phyloP scores from a whole-genome alignment of 1,284 basidiomycete species.

The Ganoderma leucocontextum region DNA sequence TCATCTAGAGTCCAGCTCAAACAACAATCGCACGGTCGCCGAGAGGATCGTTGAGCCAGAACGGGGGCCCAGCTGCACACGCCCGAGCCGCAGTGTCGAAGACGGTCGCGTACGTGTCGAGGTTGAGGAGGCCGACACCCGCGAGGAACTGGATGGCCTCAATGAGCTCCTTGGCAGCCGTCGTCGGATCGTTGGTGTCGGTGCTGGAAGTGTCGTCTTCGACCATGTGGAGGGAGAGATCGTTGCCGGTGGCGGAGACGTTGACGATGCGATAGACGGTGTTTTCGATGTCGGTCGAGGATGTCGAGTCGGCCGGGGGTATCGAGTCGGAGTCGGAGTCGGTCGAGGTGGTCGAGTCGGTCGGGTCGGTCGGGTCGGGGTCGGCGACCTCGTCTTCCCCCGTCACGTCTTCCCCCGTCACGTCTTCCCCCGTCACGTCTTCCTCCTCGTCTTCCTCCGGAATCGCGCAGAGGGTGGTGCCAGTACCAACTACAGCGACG shows the following conservation, averaged over 20 bases:
- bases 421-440: background rate
- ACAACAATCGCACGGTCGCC: background rate
- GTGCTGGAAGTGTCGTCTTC: background rate
- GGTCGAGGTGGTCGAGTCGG: background rate
- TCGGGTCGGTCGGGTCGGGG: background rate
- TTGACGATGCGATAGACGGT: background rate
- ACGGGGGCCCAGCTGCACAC: background rate
- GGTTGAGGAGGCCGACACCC: background rate
- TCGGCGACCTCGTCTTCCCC: background rate
- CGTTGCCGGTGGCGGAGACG: background rate
- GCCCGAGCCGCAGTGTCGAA: background rate
- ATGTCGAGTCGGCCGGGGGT: background rate
- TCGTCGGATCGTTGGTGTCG: background rate
- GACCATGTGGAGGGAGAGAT: background rate
- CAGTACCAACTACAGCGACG: background rate
- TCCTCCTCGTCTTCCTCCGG: constrained; percentile 5
- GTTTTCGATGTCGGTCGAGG: background rate
- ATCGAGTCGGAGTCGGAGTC: background rate
- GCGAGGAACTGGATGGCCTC: background rate
- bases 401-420: background rate
- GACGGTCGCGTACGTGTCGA: constrained; percentile 10
- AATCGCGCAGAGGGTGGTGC: constrained; percentile 4
- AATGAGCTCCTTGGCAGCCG: constrained; percentile 2
- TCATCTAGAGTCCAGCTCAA: background rate
- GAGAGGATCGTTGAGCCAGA: background rate